Conservation (phyloP, 2,329 filamentous ascomycete species). For the Colletotrichum horii region DNA sequence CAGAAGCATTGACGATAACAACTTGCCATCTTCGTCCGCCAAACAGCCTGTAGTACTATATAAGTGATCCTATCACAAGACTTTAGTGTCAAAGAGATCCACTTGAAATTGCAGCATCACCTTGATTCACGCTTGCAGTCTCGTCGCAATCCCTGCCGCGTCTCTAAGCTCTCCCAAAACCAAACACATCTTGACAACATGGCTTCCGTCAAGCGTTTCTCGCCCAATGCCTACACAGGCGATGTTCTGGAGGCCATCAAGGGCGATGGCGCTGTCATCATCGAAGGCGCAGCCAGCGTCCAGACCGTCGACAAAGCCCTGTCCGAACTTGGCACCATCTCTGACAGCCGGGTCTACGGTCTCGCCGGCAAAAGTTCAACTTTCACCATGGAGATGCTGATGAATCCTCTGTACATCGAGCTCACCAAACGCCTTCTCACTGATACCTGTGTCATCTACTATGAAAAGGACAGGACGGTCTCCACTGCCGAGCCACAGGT, state of each 20-base stretch:
- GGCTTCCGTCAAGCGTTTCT: background rate
- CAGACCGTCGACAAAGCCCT: background rate
- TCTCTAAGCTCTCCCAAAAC: accelerated
- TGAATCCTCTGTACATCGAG: background rate
- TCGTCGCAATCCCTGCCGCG: accelerated
- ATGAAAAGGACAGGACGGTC: background rate
- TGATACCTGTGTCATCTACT: background rate
- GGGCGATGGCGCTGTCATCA: background rate
- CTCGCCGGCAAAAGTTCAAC: background rate
- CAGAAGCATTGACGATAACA: background rate
- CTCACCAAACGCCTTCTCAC: background rate
- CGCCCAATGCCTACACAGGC: background rate
- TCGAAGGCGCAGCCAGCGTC: background rate
- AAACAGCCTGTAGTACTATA: background rate
- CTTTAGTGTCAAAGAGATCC: background rate
- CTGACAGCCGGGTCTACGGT: background rate
- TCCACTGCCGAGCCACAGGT: background rate
- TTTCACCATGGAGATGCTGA: background rate
- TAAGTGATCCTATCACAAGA: accelerated
- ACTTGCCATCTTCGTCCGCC: background rate
- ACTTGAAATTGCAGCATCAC: background rate
- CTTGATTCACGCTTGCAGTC: background rate
- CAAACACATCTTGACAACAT: background rate
- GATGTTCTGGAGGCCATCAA: background rate
- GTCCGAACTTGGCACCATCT: background rate